Evolutionary conservation across 306 rosid species (phyloP), one percentile per base, ranked within the genome.

Genomic region (Arachis stenosperma): DNA sequence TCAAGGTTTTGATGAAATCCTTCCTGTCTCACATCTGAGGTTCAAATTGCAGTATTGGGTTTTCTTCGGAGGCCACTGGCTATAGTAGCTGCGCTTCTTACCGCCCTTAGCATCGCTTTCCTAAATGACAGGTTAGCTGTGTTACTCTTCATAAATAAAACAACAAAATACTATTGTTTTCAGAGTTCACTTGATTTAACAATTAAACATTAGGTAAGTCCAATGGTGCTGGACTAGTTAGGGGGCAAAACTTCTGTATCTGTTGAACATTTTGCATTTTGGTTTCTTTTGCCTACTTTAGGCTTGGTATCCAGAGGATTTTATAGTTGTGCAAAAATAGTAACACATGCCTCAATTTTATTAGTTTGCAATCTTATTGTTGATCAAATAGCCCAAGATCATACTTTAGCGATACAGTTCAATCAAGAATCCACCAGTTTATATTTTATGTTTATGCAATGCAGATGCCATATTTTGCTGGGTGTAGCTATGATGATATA

Each of bases 81-180:
- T 33, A 71, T 95, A 66, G 71, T 91, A 3, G 97, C 99, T 8
- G 98, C 98, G 14, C 69, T 88, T 67, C 88, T 95, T 27, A 91
- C 97, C 0, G 97, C 98, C 2, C 90, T 91, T 33, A 91, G 90
- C 81, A 85, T 95, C 62, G 99, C 98, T 63, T 87, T 95, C 82
- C 86, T 95, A 43, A 95, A 95, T 83, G 99, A 95, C 81, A 95
- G 99, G 99, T 91, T 75, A 52, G 57, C 72, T 48, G 10, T 59
- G 17, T 67, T 61, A 9, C 17, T 54, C 50, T 77, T 3, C 60
- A 40, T 53, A 7, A 54, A 13, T 54, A 22, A 33, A 33, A 33
- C 56, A 3, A 10, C 52, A 14, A 9, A 47, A 6, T 9, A 36
- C 33, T 6, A 56, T 67, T n/a, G 51, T 41, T 41, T 67, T 37